These are phyloP conservation scores for Xylaria intraflava DNA, from an alignment of 495 filamentous ascomycete genomes.

Conservation along the genomic window DNA sequence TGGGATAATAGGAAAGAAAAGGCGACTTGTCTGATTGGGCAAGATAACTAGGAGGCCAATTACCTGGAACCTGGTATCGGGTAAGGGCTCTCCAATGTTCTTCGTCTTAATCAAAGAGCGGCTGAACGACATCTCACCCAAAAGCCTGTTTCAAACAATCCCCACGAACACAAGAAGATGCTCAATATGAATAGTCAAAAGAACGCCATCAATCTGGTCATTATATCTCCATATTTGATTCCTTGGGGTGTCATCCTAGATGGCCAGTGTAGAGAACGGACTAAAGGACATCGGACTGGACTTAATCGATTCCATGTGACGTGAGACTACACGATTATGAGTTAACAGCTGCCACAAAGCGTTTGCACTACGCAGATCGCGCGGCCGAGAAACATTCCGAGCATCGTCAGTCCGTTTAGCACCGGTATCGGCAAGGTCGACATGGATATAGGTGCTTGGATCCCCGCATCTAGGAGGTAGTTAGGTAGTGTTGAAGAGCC, in stretches of 20 bases:
- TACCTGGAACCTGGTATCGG: background rate
- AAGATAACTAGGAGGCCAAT: background rate
- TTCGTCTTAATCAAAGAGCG: too few relatives aligned
- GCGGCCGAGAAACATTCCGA: background rate
- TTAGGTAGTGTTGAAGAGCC: background rate
- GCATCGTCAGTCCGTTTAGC: background rate
- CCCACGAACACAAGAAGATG: background rate
- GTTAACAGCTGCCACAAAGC: background rate
- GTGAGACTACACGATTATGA: background rate
- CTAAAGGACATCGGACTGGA: background rate
- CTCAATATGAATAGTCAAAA: background rate
- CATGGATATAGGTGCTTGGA: background rate
- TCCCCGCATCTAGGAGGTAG: background rate
- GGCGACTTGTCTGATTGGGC: background rate
- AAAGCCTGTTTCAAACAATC: background rate
- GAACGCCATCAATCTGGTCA: background rate
- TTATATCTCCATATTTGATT: background rate
- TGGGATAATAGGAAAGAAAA: background rate
- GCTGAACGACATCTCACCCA: background rate
- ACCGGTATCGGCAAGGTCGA: background rate
- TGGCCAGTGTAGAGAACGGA: background rate
- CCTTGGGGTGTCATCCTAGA: background rate
- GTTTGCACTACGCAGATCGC: background rate
- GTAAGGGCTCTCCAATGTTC: background rate
- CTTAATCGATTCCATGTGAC: background rate